These are phyloP conservation scores for Porodaedalea pini DNA, from an alignment of 1,284 basidiomycete species.

Conservation along the genomic window DNA sequence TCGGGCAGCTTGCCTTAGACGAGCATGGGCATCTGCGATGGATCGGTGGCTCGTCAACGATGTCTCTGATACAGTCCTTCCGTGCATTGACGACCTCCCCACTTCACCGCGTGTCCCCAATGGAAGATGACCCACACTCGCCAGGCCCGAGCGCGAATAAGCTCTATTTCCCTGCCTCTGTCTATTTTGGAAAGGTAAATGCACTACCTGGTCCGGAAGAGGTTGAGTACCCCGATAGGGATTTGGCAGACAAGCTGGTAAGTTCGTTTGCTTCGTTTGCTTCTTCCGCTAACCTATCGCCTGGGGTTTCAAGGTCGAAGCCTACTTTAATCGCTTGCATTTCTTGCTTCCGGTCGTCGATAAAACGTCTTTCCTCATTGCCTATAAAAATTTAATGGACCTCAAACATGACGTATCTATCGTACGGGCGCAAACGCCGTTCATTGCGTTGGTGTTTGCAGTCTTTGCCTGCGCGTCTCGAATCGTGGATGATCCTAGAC, in stretches of 20 bases:
- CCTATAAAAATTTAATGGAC: slow-evolving; percentile 73
- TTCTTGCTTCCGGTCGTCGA: slow-evolving; percentile 82
- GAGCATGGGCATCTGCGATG: slow-evolving; percentile 88
- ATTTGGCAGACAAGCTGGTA: slow-evolving; percentile 80
- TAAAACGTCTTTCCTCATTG: slow-evolving; percentile 73
- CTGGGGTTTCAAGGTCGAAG: slow-evolving; percentile 56
- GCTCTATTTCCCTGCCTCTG: slow-evolving; percentile 83
- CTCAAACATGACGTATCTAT: slow-evolving; percentile 50
- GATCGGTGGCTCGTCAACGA: slow-evolving; percentile 88
- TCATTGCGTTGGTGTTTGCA: slow-evolving; percentile 74
- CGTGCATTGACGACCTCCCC: slow-evolving; percentile 69
- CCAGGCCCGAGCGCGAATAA: slow-evolving; percentile 76
- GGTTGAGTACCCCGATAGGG: slow-evolving; percentile 80
- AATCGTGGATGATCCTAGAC: slow-evolving; percentile 69
- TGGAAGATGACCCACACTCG: slow-evolving; percentile 74
- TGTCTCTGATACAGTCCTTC: slow-evolving; percentile 88
- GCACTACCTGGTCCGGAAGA: slow-evolving; percentile 82
- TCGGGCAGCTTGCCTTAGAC: slow-evolving; percentile 83
- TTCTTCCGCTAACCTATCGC: slow-evolving; percentile 23
- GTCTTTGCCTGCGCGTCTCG: slow-evolving; percentile 81
- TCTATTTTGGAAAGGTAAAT: slow-evolving; percentile 83
- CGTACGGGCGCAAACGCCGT: slow-evolving; percentile 60
- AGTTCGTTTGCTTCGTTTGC: slow-evolving; percentile 19
- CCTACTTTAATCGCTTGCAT: slow-evolving; percentile 81
- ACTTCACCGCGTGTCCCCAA: slow-evolving; percentile 71